phyloP scores from a whole-genome alignment of 2,329 filamentous ascomycete genomes.

The Cercospora janseana region DNA sequence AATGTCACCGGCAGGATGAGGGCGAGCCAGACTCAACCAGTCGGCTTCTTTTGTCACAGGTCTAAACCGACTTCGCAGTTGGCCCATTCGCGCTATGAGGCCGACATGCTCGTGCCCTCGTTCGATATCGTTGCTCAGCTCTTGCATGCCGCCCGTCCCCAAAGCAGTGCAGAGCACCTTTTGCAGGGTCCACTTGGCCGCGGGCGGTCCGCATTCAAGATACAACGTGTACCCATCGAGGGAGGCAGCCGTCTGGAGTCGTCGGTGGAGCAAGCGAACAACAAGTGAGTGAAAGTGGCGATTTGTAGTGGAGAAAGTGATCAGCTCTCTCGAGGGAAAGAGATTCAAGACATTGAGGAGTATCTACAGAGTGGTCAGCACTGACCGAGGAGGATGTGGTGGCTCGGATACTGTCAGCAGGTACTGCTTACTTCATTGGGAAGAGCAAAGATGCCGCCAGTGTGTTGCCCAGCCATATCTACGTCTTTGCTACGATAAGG shows the following conservation, averaged over 20 bases:
- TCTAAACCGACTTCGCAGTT: slow-evolving; percentile 68
- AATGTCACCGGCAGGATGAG: slow-evolving; percentile 49
- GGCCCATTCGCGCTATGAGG: slow-evolving; percentile 53
- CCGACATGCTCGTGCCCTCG: slow-evolving; percentile 35
- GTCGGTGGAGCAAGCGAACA: slow-evolving; percentile 62
- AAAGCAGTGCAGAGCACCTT: slow-evolving; percentile 67
- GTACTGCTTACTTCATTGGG: slow-evolving; percentile 36
- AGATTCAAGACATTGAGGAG: slow-evolving; percentile 46
- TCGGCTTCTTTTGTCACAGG: slow-evolving; percentile 59
- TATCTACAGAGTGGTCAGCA: slow-evolving; percentile 34
- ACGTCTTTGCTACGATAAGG: neutral
- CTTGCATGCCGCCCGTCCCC: slow-evolving; percentile 60
- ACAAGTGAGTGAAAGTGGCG: slow-evolving; percentile 64
- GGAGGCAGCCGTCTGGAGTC: slow-evolving; percentile 58
- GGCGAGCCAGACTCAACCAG: slow-evolving; percentile 36
- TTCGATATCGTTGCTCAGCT: slow-evolving; percentile 38
- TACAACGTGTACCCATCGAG: slow-evolving; percentile 65
- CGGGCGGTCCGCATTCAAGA: slow-evolving; percentile 76
- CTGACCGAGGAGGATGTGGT: neutral
- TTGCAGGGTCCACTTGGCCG: slow-evolving; percentile 65
- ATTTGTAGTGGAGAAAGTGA: slow-evolving; percentile 59
- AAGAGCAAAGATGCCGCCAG: slow-evolving; percentile 31
- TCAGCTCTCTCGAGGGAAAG: slow-evolving; percentile 43
- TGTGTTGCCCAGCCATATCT: slow-evolving; percentile 16
- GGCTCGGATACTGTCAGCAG: neutral